Percentiles rank a stretch among this genome's conserved stretches.
Evolutionary conservation across 2,329 filamentous ascomycete genomes (phyloP).

Genomic region (Sclerotinia sclerotiorum): DNA sequence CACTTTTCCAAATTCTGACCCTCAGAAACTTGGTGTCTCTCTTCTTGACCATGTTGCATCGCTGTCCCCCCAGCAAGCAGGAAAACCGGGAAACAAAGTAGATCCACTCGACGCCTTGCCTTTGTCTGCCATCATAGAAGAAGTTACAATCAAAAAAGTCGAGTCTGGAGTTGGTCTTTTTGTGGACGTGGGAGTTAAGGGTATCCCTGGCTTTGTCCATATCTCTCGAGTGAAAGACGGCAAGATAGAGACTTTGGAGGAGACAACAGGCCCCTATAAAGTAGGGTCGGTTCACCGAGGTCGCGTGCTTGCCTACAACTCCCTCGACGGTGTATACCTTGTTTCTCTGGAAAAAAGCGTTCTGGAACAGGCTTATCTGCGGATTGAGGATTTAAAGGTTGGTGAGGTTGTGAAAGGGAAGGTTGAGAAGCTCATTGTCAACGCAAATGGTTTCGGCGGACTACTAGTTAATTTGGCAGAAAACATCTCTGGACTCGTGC

Average conservation of each 20-base stretch:
- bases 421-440: slow-evolving; percentile 81
- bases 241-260: slow-evolving; percentile 80
- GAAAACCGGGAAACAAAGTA: slow-evolving; percentile 47
- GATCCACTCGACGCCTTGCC: slow-evolving; percentile 61
- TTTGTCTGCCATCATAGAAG: slow-evolving; percentile 73
- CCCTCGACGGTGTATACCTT: slow-evolving; percentile 81
- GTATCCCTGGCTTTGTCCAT: slow-evolving; percentile 84
- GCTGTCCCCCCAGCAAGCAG: slow-evolving; percentile 49
- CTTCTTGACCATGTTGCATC: slow-evolving; percentile 79
- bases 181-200: slow-evolving; percentile 65
- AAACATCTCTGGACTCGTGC: slow-evolving; percentile 83
- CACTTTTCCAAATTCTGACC: slow-evolving; percentile 76
- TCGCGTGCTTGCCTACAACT: slow-evolving; percentile 82
- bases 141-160: slow-evolving; percentile 77
- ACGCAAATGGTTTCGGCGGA: slow-evolving; percentile 74
- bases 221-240: slow-evolving; percentile 90
- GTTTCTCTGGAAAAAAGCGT: slow-evolving; percentile 80
- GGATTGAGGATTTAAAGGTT: slow-evolving; percentile 84
- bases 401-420: slow-evolving; percentile 79
- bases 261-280: slow-evolving; percentile 75
- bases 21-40: slow-evolving; percentile 83
- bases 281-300: slow-evolving; percentile 75
- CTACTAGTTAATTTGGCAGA: slow-evolving; percentile 82
- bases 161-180: slow-evolving; percentile 81
- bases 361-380: slow-evolving; percentile 83